Evolutionary conservation across 345 rosid species (phyloP), one percentile per base, ranked within the genome.

Genomic region (Garcia nutans): DNA sequence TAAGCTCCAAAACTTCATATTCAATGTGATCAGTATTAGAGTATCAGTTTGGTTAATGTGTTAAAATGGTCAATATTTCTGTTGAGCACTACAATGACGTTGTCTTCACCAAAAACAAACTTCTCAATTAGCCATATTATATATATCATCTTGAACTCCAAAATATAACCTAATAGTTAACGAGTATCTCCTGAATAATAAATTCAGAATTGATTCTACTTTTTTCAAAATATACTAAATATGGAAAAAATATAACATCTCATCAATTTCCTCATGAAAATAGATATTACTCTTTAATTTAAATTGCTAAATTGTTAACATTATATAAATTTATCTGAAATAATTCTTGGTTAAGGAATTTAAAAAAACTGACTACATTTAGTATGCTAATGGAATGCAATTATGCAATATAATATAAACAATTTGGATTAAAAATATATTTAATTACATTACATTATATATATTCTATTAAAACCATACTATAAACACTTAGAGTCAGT

Each of bases 1-100:
- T 70, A 58, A 57, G 78, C 66, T 67, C 65, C 67, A 19, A 26
- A 70, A 24, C 31, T 60, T 62, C 52, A 65, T 64, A 15, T 45
- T 16, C 58, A 60, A 44, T 70, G 61, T 17, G 15, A 31, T 28
- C 31, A 28, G 44, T 1, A 28, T 64, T 7, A 33, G 42, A 44
- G 2, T 3, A 22, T 69, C 8, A 68, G 26, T 17, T 49, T 50
- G 12, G 26, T 17, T 49, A 68, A 5, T 17, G 26, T 55, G 42
- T 54, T 54, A 8, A 20, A 23, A 12, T 9, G 56, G 20, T 44
- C 5, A 20, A 24, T 17, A 9, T 72, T 6, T 26, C 16, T 5
- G 37, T 63, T 33, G 13, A n/a, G 28, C 11, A 31, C 26, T 10
- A 31, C 17, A 19, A 22, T 24, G 50, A n/a, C 44, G 45, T 72